A percentile compares a stretch with the other conserved stretches of the same genome.
Evolutionary conservation across 1,284 basidiomycete species (phyloP).

Genomic region (Moesziomyces antarcticus): DNA sequence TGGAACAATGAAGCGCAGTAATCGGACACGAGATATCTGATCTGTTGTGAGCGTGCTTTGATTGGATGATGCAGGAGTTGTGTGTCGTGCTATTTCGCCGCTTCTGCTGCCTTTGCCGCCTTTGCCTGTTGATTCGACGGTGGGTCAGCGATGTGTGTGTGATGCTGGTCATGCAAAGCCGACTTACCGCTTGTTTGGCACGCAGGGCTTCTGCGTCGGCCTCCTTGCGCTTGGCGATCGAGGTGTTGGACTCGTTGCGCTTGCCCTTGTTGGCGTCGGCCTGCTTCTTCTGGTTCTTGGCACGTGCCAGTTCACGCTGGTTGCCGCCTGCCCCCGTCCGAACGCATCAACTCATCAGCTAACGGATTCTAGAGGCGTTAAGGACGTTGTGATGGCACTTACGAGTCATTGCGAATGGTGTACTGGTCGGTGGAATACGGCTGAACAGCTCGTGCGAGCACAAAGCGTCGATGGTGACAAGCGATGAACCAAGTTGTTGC

Average conservation of each 20-base stretch:
- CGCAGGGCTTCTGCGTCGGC: conserved; percentile 60
- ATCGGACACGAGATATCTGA: too few species aligned
- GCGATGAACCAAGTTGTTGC: neutral
- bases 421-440: neutral
- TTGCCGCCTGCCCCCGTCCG: conserved; percentile 53
- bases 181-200: conserved; percentile 63
- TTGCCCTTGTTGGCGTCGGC: conserved; percentile 60
- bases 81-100: conserved; percentile 5
- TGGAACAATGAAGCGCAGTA: neutral
- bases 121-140: conserved; percentile 28
- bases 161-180: too few species aligned
- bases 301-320: conserved; percentile 64
- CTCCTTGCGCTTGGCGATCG: conserved; percentile 58
- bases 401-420: conserved; percentile 1
- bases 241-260: conserved; percentile 51
- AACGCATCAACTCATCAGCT: neutral
- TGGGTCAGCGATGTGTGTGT: neutral
- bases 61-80: neutral
- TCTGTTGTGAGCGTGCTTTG: neutral
- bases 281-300: conserved; percentile 66
- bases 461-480: conserved; percentile 1
- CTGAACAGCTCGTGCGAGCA: too few species aligned
- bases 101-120: conserved; percentile 40
- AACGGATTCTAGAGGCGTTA: neutral
- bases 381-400: neutral